Base-by-base conservation (phyloP, 1,284 basidiomycete genomes). In the Irpex sp. region DNA sequence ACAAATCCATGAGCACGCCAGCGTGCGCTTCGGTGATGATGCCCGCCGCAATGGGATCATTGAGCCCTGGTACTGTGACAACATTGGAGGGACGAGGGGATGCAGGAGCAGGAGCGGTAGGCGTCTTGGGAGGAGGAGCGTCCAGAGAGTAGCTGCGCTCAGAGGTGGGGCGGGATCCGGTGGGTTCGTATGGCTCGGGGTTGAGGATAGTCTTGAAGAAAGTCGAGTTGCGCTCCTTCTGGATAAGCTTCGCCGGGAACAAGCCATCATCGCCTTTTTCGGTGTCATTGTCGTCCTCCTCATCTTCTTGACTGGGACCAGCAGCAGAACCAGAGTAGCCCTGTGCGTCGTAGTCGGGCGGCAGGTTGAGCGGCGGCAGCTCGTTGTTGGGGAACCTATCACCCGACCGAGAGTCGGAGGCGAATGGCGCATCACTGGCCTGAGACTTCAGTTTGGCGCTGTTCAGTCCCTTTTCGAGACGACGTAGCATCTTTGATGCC, bases 171-270 rank as follows among this genome's bases (percentile, higher is more conserved):
- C 62, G 60, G 15, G 76, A 68, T 55, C 70, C 61, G 8, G 76
- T 68, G 36, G 82, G 77, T 46, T 83, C 79, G 57, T 81, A 77
- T 62, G 83, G 81, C 69, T 87, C 81, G 49, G 89, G 87, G 71
- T 91, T 91, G 68, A 93, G 84, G 64, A 93, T 90, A 11, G 89
- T 92, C 68, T 87, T 81, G 74, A 93, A 92, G 77, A 92, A 93
- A 1, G 88, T 88, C 67, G 71, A 69, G 54, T 87, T 83, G 62
- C 87, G 81, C 68, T 92, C 89, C 66, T 81, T 78, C 69, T 74
- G 79, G 70, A 93, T 92, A 64, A 92, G 78, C 68, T 85, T 87
- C 54, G 84, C 88, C 47, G 92, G 90, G 72, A 87, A 90, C 66
- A 89, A 79, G 55, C 79, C 79, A 61, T 88, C 86, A 57, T 85